phyloP scores from a whole-genome alignment of 129 eudicot genomes.

The Solidago caesia region DNA sequence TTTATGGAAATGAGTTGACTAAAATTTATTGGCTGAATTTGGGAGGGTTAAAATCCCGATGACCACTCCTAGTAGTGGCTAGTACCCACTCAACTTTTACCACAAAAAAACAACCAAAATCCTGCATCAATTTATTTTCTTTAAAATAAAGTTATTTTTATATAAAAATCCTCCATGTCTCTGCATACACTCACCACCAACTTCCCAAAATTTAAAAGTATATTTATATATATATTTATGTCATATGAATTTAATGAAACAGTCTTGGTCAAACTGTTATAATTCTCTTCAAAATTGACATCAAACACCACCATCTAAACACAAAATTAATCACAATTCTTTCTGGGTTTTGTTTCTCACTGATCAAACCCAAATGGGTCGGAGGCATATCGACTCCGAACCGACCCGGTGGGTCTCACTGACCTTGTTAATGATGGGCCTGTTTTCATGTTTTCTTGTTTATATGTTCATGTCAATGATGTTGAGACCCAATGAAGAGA shows the following conservation, averaged over 20 bases:
- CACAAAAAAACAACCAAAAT: slow-evolving; percentile 15
- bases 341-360: slow-evolving; percentile 45
- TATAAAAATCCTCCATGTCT: slow-evolving; percentile 27
- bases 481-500: slow-evolving; percentile 39
- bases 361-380: slow-evolving; percentile 66
- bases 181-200: slow-evolving; percentile 27
- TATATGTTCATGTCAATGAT: slow-evolving; percentile 55
- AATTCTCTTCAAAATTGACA: slow-evolving; percentile 13
- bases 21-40: too few species aligned
- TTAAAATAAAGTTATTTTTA: neutral
- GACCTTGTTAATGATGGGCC: slow-evolving; percentile 56
- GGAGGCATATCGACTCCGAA: slow-evolving; percentile 57
- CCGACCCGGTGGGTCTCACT: slow-evolving; percentile 56
- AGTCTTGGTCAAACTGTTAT: slow-evolving; percentile 13
- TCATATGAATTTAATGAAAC: slow-evolving; percentile 3
- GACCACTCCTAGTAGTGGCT: too few species aligned
- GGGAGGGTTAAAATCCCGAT: too few species aligned
- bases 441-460: slow-evolving; percentile 54
- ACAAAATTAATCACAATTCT: slow-evolving; percentile 13
- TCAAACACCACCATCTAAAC: slow-evolving; percentile 14
- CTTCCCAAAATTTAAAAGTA: neutral
- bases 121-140: slow-evolving; percentile 22
- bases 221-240: neutral
- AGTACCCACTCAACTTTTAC: slow-evolving; percentile 1
- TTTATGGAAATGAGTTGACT: too few species aligned